Evolutionary conservation across 1,139 yeast species (phyloP).

Genomic region (Sugiyamaella paludigena): DNA sequence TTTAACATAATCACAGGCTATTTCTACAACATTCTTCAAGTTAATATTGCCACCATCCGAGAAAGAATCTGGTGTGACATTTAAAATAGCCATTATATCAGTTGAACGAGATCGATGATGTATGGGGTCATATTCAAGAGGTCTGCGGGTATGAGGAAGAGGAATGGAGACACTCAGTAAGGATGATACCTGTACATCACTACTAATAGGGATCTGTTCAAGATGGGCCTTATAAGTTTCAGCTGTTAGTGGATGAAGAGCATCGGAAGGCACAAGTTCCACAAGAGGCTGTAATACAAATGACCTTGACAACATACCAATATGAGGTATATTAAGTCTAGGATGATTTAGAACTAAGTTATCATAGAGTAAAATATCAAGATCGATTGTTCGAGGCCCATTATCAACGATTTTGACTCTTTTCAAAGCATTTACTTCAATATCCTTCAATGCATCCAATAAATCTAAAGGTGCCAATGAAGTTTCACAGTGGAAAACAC

Average conservation of each 20-base stretch:
- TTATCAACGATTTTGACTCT: slow-evolving; percentile 78
- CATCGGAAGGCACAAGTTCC: slow-evolving; percentile 66
- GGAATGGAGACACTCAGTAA: slow-evolving; percentile 37
- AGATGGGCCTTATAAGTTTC: slow-evolving; percentile 73
- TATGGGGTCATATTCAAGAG: slow-evolving; percentile 30
- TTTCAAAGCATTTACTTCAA: slow-evolving; percentile 70
- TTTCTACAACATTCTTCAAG: slow-evolving; percentile 42
- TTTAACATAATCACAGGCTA: slow-evolving; percentile 46
- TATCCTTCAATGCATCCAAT: slow-evolving; percentile 59
- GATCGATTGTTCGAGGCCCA: slow-evolving; percentile 88
- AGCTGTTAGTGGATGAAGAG: slow-evolving; percentile 76
- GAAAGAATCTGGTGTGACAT: slow-evolving; percentile 92
- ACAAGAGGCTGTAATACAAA: slow-evolving; percentile 88
- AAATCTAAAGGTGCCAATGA: slow-evolving; percentile 61
- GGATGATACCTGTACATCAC: slow-evolving; percentile 32
- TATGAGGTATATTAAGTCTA: slow-evolving; percentile 76
- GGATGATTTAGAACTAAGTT: slow-evolving; percentile 52
- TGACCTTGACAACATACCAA: slow-evolving; percentile 80
- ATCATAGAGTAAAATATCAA: slow-evolving; percentile 79
- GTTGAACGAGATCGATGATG: slow-evolving; percentile 32
- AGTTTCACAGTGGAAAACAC: slow-evolving; percentile 65
- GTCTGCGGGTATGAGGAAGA: slow-evolving; percentile 19
- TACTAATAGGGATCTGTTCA: slow-evolving; percentile 48
- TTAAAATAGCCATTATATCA: slow-evolving; percentile 77
- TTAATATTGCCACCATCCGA: slow-evolving; percentile 75